These are phyloP conservation scores for Saksenaea oblongispora DNA, from an alignment of 371 early-diverging fungal species.

Conservation along the genomic window DNA sequence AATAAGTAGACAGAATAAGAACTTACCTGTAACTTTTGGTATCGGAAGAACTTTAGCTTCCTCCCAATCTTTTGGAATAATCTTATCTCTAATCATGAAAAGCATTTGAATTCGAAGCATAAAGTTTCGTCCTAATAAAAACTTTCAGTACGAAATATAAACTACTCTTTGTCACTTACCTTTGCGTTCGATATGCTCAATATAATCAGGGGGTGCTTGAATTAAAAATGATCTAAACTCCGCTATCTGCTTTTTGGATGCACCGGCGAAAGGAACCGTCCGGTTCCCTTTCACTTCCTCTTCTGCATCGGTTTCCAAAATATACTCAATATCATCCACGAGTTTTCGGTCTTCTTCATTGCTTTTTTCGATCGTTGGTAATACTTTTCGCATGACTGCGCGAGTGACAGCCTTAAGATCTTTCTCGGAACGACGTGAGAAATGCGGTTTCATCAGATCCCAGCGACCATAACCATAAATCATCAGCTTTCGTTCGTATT, in stretches of 20 bases:
- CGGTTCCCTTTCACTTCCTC: conserved; percentile 34
- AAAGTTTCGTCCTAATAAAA: conserved; percentile 55
- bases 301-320: conserved; percentile 33
- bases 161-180: conserved; percentile 11
- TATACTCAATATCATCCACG: conserved; percentile 42
- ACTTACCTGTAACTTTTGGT: conserved; percentile 58
- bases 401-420: conserved; percentile 60
- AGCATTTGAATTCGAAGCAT: conserved; percentile 78
- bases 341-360: conserved; percentile 51
- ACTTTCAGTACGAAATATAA: not conserved
- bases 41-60: conserved; percentile 43
- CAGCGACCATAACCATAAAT: conserved; percentile 79
- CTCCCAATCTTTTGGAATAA: conserved; percentile 55
- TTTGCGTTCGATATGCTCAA: conserved; percentile 73
- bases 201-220: conserved; percentile 72
- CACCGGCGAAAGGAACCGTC: conserved; percentile 62
- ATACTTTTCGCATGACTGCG: conserved; percentile 37
- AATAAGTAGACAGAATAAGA: not conserved
- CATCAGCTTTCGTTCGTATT: conserved; percentile 84
- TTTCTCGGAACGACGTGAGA: conserved; percentile 59
- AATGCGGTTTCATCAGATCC: conserved; percentile 64
- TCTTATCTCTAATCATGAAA: conserved; percentile 68
- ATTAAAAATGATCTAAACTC: conserved; percentile 70
- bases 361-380: conserved; percentile 33
- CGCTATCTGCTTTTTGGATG: conserved; percentile 60